Percentiles rank a stretch among this genome's conserved stretches.
These are phyloP conservation scores for Geranomyces variabilis DNA, from an alignment of 192 early-diverging fungal genomes.

Conservation along the genomic window DNA sequence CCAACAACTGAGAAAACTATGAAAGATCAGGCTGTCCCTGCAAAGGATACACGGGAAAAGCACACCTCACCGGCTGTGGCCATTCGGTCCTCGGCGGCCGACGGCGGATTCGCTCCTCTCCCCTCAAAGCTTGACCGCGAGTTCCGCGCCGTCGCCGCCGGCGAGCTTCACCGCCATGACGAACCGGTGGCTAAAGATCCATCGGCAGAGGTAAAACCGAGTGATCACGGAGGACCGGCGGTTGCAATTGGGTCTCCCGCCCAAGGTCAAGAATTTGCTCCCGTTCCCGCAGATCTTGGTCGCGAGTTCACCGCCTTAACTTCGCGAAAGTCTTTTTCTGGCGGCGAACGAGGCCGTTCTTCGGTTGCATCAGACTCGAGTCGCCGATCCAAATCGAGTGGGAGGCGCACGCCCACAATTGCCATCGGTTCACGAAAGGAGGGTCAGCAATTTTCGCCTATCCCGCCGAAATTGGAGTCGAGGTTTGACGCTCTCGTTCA, in stretches of 20 bases:
- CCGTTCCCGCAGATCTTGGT: background rate
- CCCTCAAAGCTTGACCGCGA: background rate
- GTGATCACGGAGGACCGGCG: background rate
- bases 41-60: background rate
- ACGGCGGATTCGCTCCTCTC: background rate
- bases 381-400: background rate
- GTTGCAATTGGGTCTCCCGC: background rate
- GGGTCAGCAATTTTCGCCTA: background rate
- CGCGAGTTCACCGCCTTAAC: background rate
- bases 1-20: background rate
- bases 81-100: too few species aligned
- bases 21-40: background rate
- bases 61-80: background rate
- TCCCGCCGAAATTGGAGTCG: background rate
- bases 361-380: background rate
- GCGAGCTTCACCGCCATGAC: too few species aligned
- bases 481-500: conserved; percentile 9
- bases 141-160: background rate
- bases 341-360: background rate
- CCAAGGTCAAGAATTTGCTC: background rate
- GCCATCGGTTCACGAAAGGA: background rate
- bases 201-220: too few species aligned
- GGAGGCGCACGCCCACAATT: background rate
- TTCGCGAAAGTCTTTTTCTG: background rate
- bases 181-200: background rate